Conservation (phyloP, 176 grass and related monocot genomes). For the Triticum dicoccoides region DNA sequence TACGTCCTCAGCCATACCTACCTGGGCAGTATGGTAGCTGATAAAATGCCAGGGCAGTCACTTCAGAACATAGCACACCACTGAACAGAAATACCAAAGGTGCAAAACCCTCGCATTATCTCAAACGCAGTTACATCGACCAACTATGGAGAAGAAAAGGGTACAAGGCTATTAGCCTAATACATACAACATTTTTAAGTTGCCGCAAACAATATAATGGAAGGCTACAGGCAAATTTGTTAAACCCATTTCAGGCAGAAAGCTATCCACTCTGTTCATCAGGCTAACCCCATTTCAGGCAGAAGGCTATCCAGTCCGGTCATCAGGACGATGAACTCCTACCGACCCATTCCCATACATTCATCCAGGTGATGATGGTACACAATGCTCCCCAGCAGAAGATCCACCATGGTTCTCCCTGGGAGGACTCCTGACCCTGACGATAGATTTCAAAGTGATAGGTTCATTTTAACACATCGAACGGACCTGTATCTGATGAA, state of each 20-base stretch:
- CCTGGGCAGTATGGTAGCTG: too few species aligned
- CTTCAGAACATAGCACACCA: neutral
- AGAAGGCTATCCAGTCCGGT: neutral
- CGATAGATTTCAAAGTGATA: neutral
- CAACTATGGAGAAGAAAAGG: neutral
- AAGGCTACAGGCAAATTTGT: neutral
- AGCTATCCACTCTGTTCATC: neutral
- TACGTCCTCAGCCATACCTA: neutral
- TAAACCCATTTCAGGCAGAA: neutral
- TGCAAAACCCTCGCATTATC: neutral
- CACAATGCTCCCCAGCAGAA: neutral
- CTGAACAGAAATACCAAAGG: neutral
- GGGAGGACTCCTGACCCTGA: slow-evolving; percentile 7
- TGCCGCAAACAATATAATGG: neutral
- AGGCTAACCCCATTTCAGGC: neutral
- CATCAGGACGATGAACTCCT: neutral
- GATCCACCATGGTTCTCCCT: neutral
- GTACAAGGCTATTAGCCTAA: neutral
- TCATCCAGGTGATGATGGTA: neutral
- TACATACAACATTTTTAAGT: slow-evolving; percentile 17
- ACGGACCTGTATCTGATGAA: neutral
- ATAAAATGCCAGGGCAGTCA: neutral
- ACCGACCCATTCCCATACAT: neutral
- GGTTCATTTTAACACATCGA: neutral
- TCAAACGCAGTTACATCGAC: slow-evolving; percentile 14